A percentile compares a stretch with the other conserved stretches of the same genome.
phyloP scores from a whole-genome alignment of 371 early-diverging fungal species.

The Polyrhizophydium stewartii region DNA sequence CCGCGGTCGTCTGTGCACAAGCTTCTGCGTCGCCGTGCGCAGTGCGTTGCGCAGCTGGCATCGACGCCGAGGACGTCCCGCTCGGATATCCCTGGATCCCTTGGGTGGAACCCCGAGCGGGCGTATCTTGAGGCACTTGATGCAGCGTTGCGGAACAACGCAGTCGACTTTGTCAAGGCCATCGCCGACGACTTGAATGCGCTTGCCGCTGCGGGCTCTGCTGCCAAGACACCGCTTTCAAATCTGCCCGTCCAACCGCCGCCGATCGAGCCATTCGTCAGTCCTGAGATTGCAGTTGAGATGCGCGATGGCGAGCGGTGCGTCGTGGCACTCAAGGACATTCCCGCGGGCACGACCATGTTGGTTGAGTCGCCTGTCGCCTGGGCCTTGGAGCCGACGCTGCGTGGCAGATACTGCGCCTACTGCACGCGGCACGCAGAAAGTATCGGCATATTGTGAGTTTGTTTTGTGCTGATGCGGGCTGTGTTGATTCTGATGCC shows the following conservation, averaged over 20 bases:
- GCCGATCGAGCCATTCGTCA: neutral
- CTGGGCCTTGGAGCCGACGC: neutral
- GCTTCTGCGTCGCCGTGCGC: neutral
- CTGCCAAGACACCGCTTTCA: no score
- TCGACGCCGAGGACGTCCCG: no score
- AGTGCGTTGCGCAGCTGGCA: neutral
- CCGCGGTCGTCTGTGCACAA: neutral
- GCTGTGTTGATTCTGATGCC: neutral
- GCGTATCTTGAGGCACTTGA: no score
- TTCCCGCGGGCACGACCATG: neutral
- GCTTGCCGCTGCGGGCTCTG: no score
- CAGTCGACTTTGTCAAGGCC: no score
- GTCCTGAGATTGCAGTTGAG: neutral
- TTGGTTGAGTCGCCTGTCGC: constrained; percentile 1
- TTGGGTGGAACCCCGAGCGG: no score
- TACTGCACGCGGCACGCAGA: neutral
- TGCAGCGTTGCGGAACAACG: no score
- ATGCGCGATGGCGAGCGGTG: neutral
- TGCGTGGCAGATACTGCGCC: neutral
- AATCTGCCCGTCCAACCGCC: no score
- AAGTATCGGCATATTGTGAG: neutral
- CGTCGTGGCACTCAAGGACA: neutral
- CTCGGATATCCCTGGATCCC: no score
- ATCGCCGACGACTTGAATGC: no score
- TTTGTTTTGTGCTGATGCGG: neutral